Base-by-base conservation (phyloP, 2,329 filamentous ascomycete species). In the Zymoseptoria passerinii region DNA sequence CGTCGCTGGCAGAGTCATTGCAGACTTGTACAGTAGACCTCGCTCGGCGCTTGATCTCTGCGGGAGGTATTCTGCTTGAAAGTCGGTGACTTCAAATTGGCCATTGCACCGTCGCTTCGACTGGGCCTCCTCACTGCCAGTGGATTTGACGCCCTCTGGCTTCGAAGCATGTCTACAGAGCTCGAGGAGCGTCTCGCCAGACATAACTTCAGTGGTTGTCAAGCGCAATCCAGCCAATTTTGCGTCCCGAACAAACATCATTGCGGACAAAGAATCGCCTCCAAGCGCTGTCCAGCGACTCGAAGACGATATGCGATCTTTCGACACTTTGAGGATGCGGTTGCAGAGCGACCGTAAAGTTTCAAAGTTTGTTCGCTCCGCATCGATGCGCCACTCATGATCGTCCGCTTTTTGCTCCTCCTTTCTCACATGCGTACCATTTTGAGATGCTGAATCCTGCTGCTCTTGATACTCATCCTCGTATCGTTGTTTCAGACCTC, bases 191-290 rank as follows among this genome's bases (percentile, higher is more conserved):
- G 51, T 52, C 28, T 52, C 23, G 28, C 51, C 51, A 16, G 51
- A 52, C 51, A 52, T 52, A 19, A 52, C 51, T 52, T 52, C n/a
- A 28, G 27, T 35, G 23, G 51, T 27, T 18, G 51, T 52, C 51
- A 52, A 52, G 28, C 28, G 28, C 19, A 52, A 52, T 8, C 51
- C 51, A 27, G 51, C 51, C 51, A 28, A 28, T 13, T 19, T 28
- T 9, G 23, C 51, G 20, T 52, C 51, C 3, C 23, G 23, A 18
- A 52, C 51, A 52, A 52, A 27, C 23, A 28, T 28, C 51, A 52
- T 28, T 29, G 51, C 51, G 23, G 51, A 28, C 20, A 52, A 28
- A 4, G 51, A 52, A 35, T 28, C 51, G 51, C 51, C 51, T 18
- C 51, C 51, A 13, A 52, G 51, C 19, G n/a, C 51, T 28, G 28